These are phyloP conservation scores for Pyricularia sp. DNA, from an alignment of 2,329 filamentous ascomycete species.

Conservation along the genomic window DNA sequence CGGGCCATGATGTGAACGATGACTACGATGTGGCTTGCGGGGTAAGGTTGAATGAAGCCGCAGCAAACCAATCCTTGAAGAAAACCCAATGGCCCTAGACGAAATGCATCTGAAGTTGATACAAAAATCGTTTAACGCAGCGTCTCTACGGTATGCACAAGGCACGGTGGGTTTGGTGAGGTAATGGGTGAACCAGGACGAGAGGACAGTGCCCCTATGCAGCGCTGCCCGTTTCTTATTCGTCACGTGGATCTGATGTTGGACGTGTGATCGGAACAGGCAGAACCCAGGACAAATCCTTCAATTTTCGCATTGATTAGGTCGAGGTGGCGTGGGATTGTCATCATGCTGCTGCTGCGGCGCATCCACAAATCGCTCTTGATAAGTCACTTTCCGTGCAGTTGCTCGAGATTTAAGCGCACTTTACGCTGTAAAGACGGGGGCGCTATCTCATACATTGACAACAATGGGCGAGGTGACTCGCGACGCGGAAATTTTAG, in stretches of 20 bases:
- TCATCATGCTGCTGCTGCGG: not conserved
- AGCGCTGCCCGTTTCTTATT: not conserved
- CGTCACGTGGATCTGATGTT: not conserved
- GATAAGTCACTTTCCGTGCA: not conserved
- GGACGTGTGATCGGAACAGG: not conserved
- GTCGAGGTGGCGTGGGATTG: not conserved
- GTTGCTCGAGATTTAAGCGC: not conserved
- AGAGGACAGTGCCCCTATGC: not conserved
- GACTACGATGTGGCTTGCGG: not conserved
- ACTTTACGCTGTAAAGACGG: not conserved
- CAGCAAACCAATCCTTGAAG: not conserved
- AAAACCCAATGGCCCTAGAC: not conserved
- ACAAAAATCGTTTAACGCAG: not conserved
- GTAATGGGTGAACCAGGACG: not conserved
- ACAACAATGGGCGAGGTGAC: not conserved
- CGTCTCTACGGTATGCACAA: not conserved
- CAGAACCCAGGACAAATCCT: not conserved
- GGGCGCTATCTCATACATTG: not conserved
- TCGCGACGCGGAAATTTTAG: not conserved
- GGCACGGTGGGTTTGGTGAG: not conserved
- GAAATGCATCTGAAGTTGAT: not conserved
- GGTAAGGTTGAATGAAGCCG: not conserved
- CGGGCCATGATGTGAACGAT: not conserved
- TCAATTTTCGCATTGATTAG: not conserved
- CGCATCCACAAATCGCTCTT: not conserved